phyloP scores from a whole-genome alignment of 2,329 filamentous ascomycete species.

The Aspergillus jensenii region DNA sequence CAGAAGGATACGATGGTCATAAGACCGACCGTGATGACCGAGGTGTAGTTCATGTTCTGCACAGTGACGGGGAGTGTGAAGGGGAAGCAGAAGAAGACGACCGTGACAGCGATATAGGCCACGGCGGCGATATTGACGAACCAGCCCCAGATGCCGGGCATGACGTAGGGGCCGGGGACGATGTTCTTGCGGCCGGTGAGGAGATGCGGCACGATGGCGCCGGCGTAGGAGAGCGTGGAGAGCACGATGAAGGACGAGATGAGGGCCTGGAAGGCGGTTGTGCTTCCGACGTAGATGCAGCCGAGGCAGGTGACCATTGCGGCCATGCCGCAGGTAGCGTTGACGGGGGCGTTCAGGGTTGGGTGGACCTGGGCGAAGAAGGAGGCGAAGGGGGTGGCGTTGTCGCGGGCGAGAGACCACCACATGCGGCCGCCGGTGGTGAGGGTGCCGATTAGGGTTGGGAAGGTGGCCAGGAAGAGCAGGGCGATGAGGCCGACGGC shows the following conservation, averaged over 20 bases:
- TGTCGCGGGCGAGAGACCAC: constrained; percentile 61
- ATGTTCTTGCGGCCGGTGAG: constrained; percentile 48
- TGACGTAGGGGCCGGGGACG: constrained; percentile 55
- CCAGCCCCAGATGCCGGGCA: constrained; percentile 43
- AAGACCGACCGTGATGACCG: constrained; percentile 33
- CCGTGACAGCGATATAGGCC: constrained; percentile 33
- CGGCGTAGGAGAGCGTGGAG: constrained; percentile 58
- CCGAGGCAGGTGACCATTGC: constrained; percentile 57
- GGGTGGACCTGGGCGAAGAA: constrained; percentile 51
- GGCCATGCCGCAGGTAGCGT: constrained; percentile 55
- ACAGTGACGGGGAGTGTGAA: constrained; percentile 1
- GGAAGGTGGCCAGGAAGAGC: constrained; percentile 54
- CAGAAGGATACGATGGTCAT: constrained; percentile 26
- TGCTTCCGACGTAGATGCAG: constrained; percentile 64
- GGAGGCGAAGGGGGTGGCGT: constrained; percentile 54
- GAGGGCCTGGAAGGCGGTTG: constrained; percentile 66
- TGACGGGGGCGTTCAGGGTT: constrained; percentile 53
- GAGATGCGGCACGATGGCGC: constrained; percentile 61
- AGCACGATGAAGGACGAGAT: constrained; percentile 61
- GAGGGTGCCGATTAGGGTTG: constrained; percentile 54
- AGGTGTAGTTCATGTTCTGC: constrained; percentile 53
- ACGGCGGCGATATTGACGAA: constrained; percentile 54
- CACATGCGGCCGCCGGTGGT: constrained; percentile 59
- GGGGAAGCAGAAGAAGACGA: constrained; percentile 11
- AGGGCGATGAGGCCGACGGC: constrained; percentile 56